A percentile compares a stretch with the other conserved stretches of the same genome.
These are phyloP conservation scores for Aspergillus pseudoterreus DNA, from an alignment of 2,329 filamentous ascomycete genomes.

Conservation along the genomic window DNA sequence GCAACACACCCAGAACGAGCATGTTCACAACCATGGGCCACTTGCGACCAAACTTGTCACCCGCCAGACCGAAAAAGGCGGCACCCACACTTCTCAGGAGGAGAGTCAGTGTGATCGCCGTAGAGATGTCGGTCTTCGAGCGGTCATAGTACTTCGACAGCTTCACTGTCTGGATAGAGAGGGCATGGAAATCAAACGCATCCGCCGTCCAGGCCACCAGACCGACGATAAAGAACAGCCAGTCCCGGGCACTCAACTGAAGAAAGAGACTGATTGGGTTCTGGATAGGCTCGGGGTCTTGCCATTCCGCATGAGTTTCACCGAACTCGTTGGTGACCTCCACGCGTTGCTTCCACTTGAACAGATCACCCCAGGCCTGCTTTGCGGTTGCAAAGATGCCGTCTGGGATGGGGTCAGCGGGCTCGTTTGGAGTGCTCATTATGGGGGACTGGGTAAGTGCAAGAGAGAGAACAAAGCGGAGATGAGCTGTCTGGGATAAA, in stretches of 20 bases:
- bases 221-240: constrained; percentile 73
- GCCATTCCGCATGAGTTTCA: constrained; percentile 66
- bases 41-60: constrained; percentile 76
- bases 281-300: constrained; percentile 59
- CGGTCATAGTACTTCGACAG: constrained; percentile 57
- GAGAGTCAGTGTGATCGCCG: constrained; percentile 60
- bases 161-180: constrained; percentile 74
- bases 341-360: constrained; percentile 71
- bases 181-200: constrained; percentile 78
- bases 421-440: constrained; percentile 33
- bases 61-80: constrained; percentile 69
- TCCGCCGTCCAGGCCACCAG: constrained; percentile 76
- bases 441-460: neutral
- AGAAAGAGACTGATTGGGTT: constrained; percentile 68
- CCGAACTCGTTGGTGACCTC: constrained; percentile 53
- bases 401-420: constrained; percentile 64
- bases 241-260: constrained; percentile 62
- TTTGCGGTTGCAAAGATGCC: constrained; percentile 63
- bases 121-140: constrained; percentile 66
- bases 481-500: neutral
- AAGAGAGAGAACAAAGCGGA: neutral
- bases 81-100: constrained; percentile 73
- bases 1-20: constrained; percentile 65
- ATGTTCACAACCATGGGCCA: constrained; percentile 79
- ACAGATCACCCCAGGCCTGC: constrained; percentile 62